Evolutionary conservation across 1,284 basidiomycete species (phyloP).

Genomic region (Coniferiporia sulphurascens): DNA sequence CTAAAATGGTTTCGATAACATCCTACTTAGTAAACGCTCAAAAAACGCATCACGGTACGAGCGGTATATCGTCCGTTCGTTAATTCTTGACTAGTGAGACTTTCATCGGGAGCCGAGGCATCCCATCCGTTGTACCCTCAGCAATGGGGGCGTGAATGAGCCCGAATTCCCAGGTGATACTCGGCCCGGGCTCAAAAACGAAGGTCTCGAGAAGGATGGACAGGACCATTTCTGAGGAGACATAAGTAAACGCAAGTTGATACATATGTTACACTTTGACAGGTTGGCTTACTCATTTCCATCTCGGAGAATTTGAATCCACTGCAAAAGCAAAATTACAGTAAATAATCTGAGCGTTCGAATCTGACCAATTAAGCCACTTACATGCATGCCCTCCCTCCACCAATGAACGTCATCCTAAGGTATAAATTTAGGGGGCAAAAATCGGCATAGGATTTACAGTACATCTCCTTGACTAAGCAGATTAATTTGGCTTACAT

Average conservation of each 20-base stretch:
- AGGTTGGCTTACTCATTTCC: conserved; percentile 4
- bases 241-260: neutral
- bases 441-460: neutral
- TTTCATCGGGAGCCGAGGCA: too few relatives aligned
- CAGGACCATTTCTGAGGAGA: conserved; percentile 1
- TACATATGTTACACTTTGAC: neutral
- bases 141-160: neutral
- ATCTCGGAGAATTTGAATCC: conserved; percentile 11
- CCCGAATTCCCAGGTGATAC: neutral
- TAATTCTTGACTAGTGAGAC: too few relatives aligned
- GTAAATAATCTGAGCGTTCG: neutral
- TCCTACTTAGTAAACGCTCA: too few relatives aligned
- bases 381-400: conserved; percentile 19
- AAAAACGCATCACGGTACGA: too few relatives aligned
- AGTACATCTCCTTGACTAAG: neutral
- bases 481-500: neutral
- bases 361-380: neutral
- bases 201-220: conserved; percentile 4
- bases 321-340: neutral
- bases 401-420: conserved; percentile 20
- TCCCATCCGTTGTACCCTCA: too few relatives aligned
- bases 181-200: neutral
- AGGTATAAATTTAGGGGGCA: neutral
- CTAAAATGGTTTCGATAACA: too few relatives aligned
- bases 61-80: too few relatives aligned